Evolutionary conservation across 257 asterid genomes (phyloP), one percentile per base, ranked within the genome.

Genomic region (Orobanche coerulescens): DNA sequence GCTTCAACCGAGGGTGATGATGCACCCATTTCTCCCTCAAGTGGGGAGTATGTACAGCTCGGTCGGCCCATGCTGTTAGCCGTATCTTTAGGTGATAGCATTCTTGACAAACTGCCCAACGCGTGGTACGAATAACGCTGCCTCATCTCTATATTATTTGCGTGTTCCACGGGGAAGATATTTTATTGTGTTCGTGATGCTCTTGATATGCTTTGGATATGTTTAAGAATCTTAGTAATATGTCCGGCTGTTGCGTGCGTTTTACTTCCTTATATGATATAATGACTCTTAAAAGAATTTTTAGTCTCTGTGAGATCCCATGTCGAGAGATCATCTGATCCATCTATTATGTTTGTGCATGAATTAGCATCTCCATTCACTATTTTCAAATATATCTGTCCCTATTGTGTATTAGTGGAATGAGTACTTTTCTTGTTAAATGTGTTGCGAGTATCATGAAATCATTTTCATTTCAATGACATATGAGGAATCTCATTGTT

Each of bases 1-100:
- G 58, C 75, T 33, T 55, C 83, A 7, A 34, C 78, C 6, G 82
- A 71, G 15, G 85, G 65, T 55, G 83, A 67, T 55, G 83, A 76
- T 61, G 68, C 51, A 14, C 75, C 77, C 20, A 22, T 71, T 61
- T 54, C 82, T 22, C 88, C 95, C 0, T 25, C 93, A 7, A 65
- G 80, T 54, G 79, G 36, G 33, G 95, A 78, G 16, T 1, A 80
- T 37, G 75, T 86, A 11, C 79, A 86, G 80, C 75, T 93, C 7
- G 95, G 98, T 51, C 94, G 98, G 13, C 97, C 98, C 15, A 77
- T 93, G 97, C 81, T 93, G 36, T 65, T 89, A 61, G 84, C 90
- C 11, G 80, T 93, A 51, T 75, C 90, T 58, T 65, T 86, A 73
- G 84, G 64, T 40, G 84, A 67, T 70, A 86, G 36, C 84, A 76